These are phyloP conservation scores for Scutellaria barbata DNA, from an alignment of 257 asterid species.

Conservation along the genomic window DNA sequence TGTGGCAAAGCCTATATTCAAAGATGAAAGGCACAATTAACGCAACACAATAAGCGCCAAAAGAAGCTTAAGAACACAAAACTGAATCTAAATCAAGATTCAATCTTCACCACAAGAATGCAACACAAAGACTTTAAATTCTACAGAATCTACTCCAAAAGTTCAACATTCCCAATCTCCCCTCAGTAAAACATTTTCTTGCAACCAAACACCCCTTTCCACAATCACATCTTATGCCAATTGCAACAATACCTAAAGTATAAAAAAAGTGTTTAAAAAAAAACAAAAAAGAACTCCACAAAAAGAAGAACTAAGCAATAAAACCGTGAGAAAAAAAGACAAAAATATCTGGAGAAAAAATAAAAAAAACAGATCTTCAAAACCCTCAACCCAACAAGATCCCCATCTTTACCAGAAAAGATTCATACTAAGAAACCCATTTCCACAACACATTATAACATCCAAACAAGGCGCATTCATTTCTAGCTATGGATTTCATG, in stretches of 20 bases:
- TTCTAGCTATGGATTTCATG: background rate
- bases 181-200: slow-evolving; percentile 21
- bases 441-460: slow-evolving; percentile 33
- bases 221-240: slow-evolving; percentile 29
- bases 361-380: slow-evolving; percentile 45
- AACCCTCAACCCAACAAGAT: slow-evolving; percentile 37
- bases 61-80: background rate
- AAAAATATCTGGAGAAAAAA: background rate
- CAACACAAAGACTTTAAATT: slow-evolving; percentile 21
- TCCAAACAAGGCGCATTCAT: slow-evolving; percentile 37
- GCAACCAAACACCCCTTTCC: slow-evolving; percentile 28
- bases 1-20: slow-evolving; percentile 28
- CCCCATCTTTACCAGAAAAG: slow-evolving; percentile 41
- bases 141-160: slow-evolving; percentile 29
- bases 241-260: background rate
- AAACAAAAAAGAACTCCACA: background rate
- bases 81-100: slow-evolving; percentile 25
- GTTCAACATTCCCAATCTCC: slow-evolving; percentile 25
- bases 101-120: slow-evolving; percentile 38
- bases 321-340: slow-evolving; percentile 23
- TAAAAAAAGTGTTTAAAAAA: slow-evolving; percentile 2
- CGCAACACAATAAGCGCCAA: no score
- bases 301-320: slow-evolving; percentile 16
- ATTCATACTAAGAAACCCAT: slow-evolving; percentile 37
- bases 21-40: no score